Evolutionary conservation across 768 basidiomycete genomes (phyloP).

Genomic region (Kockovaella imperatae): DNA sequence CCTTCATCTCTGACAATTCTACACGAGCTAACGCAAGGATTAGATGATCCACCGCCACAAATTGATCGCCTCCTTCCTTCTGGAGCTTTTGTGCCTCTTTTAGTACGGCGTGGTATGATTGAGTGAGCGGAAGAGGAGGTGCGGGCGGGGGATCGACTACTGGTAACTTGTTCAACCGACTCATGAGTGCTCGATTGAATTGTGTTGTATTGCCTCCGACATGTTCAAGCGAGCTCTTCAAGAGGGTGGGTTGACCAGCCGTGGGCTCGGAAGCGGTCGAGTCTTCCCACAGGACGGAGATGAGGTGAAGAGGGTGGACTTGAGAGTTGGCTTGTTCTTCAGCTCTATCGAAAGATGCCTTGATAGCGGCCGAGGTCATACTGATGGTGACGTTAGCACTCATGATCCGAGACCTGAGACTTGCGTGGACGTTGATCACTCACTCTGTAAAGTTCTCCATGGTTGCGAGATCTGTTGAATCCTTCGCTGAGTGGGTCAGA

Average conservation of each 20-base stretch:
- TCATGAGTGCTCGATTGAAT: conserved; percentile 66
- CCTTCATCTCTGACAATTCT: conserved; percentile 48
- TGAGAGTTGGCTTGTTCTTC: conserved; percentile 77
- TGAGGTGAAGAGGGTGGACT: conserved; percentile 80
- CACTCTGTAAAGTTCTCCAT: conserved; percentile 73
- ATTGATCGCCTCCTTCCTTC: conserved; percentile 71
- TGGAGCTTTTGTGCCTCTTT: conserved; percentile 68
- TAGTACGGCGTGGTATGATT: conserved; percentile 56
- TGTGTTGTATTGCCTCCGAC: conserved; percentile 65
- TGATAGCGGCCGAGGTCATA: no score
- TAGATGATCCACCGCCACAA: conserved; percentile 87
- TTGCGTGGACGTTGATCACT: no score
- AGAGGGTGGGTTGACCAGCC: conserved; percentile 59
- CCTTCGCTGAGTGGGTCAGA: neutral
- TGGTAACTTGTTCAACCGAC: conserved; percentile 70
- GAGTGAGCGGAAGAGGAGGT: conserved; percentile 57
- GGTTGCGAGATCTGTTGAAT: conserved; percentile 1
- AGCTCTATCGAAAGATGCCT: conserved; percentile 68
- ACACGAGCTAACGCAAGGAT: conserved; percentile 78
- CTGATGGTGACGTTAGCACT: no score
- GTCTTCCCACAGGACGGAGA: conserved; percentile 71
- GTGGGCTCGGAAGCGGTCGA: conserved; percentile 43
- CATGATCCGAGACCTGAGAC: no score
- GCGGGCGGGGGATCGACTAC: conserved; percentile 79
- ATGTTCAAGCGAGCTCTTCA: conserved; percentile 67